A percentile compares a stretch with the other conserved stretches of the same genome.
These are phyloP conservation scores for Lentinula raphanica DNA, from an alignment of 768 basidiomycete genomes.

Conservation along the genomic window DNA sequence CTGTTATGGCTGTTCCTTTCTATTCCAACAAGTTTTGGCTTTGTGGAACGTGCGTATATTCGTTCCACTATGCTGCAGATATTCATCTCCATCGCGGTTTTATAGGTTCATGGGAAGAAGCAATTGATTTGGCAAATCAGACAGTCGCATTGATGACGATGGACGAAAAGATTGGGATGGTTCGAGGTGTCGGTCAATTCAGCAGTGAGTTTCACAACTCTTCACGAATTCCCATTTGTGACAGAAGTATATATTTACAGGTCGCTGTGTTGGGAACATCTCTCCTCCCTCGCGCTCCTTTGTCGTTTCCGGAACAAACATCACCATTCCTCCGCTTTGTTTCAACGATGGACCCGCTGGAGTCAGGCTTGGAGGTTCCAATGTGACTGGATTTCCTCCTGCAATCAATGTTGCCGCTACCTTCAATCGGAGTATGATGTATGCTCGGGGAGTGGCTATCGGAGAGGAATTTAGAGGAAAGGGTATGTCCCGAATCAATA, in stretches of 20 bases:
- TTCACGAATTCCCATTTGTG: neutral
- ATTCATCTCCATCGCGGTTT: neutral
- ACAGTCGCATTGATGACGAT: constrained; percentile 35
- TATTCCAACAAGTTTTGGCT: neutral
- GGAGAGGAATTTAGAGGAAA: constrained; percentile 67
- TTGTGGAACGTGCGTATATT: neutral
- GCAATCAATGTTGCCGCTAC: constrained; percentile 50
- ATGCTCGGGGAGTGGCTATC: constrained; percentile 54
- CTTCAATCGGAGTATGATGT: constrained; percentile 59
- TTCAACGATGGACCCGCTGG: constrained; percentile 48
- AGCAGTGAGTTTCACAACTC: constrained; percentile 26
- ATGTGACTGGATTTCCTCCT: constrained; percentile 50
- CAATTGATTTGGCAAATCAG: constrained; percentile 32
- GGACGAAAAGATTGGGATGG: constrained; percentile 41
- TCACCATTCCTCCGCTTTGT: constrained; percentile 38
- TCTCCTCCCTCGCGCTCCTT: constrained; percentile 28
- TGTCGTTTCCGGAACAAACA: constrained; percentile 1
- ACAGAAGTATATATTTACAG: constrained; percentile 16
- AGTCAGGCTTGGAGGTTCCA: constrained; percentile 21
- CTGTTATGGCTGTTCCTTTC: neutral
- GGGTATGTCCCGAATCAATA: constrained; percentile 27
- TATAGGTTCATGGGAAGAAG: constrained; percentile 42
- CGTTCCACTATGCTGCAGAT: neutral
- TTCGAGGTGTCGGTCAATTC: constrained; percentile 41
- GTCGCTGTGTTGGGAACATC: constrained; percentile 44